A percentile compares a stretch with the other conserved stretches of the same genome.
These are phyloP conservation scores for Marvania coccoides DNA, from an alignment of 139 green algal species.

Conservation along the genomic window DNA sequence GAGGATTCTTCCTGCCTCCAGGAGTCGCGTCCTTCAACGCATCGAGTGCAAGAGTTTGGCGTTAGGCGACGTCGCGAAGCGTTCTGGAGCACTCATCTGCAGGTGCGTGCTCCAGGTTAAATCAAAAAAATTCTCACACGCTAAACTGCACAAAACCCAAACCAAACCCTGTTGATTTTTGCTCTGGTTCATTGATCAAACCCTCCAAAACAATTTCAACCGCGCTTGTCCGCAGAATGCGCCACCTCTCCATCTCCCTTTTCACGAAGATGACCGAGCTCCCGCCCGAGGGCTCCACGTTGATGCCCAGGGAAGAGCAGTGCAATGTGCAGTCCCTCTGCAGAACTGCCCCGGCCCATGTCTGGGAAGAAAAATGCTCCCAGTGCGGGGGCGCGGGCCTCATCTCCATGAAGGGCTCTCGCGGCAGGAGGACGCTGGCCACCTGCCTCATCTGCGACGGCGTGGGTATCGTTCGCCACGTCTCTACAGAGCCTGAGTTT, in stretches of 20 bases:
- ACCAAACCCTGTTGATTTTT: no score
- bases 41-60: no score
- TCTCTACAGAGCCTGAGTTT: background rate
- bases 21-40: no score
- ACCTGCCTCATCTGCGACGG: background rate
- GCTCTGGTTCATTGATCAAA: no score
- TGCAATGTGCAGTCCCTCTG: constrained; percentile 4
- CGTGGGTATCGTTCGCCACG: background rate
- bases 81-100: no score
- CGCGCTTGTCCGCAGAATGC: no score
- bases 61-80: no score
- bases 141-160: no score
- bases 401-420: background rate
- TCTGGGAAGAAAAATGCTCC: constrained; percentile 10
- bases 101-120: no score
- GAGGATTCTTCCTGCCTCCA: no score
- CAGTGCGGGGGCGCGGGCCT: background rate
- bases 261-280: background rate
- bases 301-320: background rate
- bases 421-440: background rate
- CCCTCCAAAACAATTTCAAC: no score
- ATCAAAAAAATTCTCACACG: no score
- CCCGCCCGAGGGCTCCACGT: background rate
- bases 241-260: background rate
- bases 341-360: background rate